phyloP scores from a whole-genome alignment of 1,139 yeast species.

The Pichia sp. region DNA sequence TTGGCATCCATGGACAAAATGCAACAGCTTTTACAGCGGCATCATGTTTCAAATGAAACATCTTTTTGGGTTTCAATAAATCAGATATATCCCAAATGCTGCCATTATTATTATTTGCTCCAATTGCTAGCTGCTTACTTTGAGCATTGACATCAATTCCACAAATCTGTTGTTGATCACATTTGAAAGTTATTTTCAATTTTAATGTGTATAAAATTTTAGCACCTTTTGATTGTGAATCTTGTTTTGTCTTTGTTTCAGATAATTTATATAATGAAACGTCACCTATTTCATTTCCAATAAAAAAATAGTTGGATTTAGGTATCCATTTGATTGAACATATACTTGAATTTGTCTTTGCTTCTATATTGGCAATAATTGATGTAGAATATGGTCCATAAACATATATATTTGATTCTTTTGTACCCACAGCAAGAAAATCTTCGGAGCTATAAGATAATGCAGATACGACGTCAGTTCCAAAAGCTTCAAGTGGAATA shows the following conservation, averaged over 20 bases:
- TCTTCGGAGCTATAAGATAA: conserved; percentile 48
- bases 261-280: conserved; percentile 36
- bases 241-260: conserved; percentile 6
- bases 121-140: conserved; percentile 52
- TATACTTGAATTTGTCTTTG: conserved; percentile 36
- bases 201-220: conserved; percentile 16
- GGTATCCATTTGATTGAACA: conserved; percentile 63
- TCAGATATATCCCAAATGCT: conserved; percentile 56
- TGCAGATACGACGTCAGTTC: conserved; percentile 46
- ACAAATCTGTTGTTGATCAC: conserved; percentile 64
- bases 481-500: conserved; percentile 31
- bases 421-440: conserved; percentile 53
- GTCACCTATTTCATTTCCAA: conserved; percentile 68
- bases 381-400: conserved; percentile 29
- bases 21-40: conserved; percentile 82
- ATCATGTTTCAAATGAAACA: conserved; percentile 47
- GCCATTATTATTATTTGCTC: conserved; percentile 69
- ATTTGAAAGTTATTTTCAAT: conserved; percentile 33
- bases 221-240: neutral
- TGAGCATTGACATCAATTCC: conserved; percentile 54
- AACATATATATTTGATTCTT: conserved; percentile 41
- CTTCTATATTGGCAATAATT: conserved; percentile 19
- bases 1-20: conserved; percentile 74
- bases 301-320: conserved; percentile 38
- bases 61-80: conserved; percentile 36